Evolutionary conservation across 495 filamentous ascomycete species (phyloP), one percentile per base, ranked within the genome.

Genomic region (Talaromyces trachyspermus): DNA sequence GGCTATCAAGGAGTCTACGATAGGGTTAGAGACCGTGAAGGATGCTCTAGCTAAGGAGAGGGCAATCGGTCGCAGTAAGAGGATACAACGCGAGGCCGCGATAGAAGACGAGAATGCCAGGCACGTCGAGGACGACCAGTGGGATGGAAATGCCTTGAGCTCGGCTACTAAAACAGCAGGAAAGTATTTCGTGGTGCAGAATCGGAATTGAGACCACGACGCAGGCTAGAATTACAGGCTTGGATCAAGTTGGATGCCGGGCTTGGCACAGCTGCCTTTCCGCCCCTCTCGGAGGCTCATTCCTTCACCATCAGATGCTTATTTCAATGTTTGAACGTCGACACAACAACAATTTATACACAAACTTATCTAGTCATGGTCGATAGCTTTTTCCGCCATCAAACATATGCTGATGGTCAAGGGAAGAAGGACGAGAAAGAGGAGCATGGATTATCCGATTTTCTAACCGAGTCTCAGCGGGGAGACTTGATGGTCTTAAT

Each of bases 111-210:
- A 59, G 24, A 64, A 54, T 33, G 64, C 61, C 43, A 48, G 47
- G 25, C 56, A 46, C n/a, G 62, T 65, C 9, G 68, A 73, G 52
- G 62, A 61, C n/a, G 50, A 54, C 37, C 54, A 54, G 18, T 73
- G 69, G 64, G 65, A 78, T 58, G 89, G 86, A 73, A 77, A 91
- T 68, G 80, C 82, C 2, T 59, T 95, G 27, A 76, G 68, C 0
- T 71, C 72, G 17, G 85, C 88, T 1, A 68, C 74, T 23, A 76
- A 80, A 61, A 88, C 69, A 30, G 76, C 76, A 8, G 86, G 85
- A 19, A 75, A 70, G 52, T 95, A 81, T 59, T 91, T 95, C 49
- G 80, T 91, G 29, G 89, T 95, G 15, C 79, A 89, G 49, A 86
- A 79, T 46, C 74, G 57, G 43, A 57, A 42, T 37, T 48, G 44